phyloP scores from a whole-genome alignment of 257 asterid species.

The Lycium barbarum region DNA sequence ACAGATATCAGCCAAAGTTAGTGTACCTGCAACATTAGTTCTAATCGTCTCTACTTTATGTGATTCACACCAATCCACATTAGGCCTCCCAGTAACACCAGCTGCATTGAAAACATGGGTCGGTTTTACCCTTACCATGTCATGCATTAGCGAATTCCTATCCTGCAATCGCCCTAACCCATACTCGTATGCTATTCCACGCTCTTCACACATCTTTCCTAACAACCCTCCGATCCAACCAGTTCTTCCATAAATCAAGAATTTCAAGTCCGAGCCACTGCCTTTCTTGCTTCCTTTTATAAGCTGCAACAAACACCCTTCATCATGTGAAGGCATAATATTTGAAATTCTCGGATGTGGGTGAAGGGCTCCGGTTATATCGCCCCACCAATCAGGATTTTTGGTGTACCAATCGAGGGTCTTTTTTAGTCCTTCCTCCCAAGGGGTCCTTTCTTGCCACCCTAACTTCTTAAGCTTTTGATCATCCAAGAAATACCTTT shows the following conservation, averaged over 20 bases:
- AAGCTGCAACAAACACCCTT: slow-evolving; percentile 22
- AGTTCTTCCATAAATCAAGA: slow-evolving; percentile 32
- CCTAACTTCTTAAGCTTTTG: slow-evolving; percentile 33
- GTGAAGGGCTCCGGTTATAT: slow-evolving; percentile 32
- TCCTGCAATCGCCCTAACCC: slow-evolving; percentile 32
- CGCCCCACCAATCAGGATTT: slow-evolving; percentile 35
- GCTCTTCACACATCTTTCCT: slow-evolving; percentile 32
- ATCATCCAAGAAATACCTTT: slow-evolving; percentile 34
- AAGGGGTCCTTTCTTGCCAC: slow-evolving; percentile 27
- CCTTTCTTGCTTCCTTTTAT: not conserved
- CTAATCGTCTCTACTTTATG: slow-evolving; percentile 32
- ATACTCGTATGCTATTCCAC: slow-evolving; percentile 32
- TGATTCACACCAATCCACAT: slow-evolving; percentile 38
- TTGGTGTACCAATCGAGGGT: slow-evolving; percentile 33
- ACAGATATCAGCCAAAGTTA: slow-evolving; percentile 34
- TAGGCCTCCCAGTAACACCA: slow-evolving; percentile 39
- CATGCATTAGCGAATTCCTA: slow-evolving; percentile 4
- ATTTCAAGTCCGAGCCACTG: not conserved
- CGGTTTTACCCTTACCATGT: slow-evolving; percentile 28
- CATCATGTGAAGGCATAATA: slow-evolving; percentile 20
- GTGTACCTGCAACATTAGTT: slow-evolving; percentile 28
- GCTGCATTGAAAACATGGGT: slow-evolving; percentile 35
- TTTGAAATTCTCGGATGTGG: slow-evolving; percentile 31
- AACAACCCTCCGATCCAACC: slow-evolving; percentile 36
- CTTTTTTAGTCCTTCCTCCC: slow-evolving; percentile 33